Percentiles rank a stretch among this genome's conserved stretches.
These are phyloP conservation scores for Penicillium manginii DNA, from an alignment of 495 filamentous ascomycete species.

Conservation along the genomic window DNA sequence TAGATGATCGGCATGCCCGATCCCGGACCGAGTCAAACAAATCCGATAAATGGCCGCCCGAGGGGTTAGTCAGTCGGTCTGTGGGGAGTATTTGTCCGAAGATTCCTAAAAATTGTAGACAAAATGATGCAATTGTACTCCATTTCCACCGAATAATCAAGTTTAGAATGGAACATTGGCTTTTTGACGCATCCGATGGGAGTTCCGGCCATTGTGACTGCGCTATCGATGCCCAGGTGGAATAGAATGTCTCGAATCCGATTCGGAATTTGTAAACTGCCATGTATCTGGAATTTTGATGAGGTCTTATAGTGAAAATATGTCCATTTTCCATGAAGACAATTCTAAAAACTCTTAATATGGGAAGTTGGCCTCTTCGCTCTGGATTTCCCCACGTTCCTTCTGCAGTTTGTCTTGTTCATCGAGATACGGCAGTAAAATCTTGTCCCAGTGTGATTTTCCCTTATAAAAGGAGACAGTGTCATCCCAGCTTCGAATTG, in stretches of 20 bases:
- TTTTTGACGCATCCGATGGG: not conserved
- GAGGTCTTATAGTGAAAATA: too few relatives aligned
- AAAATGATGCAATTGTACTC: not conserved
- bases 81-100: constrained; percentile 1
- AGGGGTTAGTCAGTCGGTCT: not conserved
- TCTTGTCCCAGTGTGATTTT: constrained; percentile 66
- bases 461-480: constrained; percentile 77
- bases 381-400: constrained; percentile 42
- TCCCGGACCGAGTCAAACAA: constrained; percentile 12
- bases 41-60: constrained; percentile 20
- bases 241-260: too few relatives aligned
- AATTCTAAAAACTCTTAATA: not conserved
- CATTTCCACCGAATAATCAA: not conserved
- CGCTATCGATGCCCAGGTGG: not conserved
- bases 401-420: constrained; percentile 68
- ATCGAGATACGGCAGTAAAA: constrained; percentile 74
- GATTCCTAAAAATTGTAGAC: not conserved
- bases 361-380: not conserved
- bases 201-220: not conserved
- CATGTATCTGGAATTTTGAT: too few relatives aligned
- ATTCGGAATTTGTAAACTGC: too few relatives aligned
- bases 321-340: too few relatives aligned
- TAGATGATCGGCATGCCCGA: constrained; percentile 14
- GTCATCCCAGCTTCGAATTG: constrained; percentile 73
- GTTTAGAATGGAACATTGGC: not conserved